Base-by-base conservation (phyloP, 768 basidiomycete genomes). In the Rhodotorula paludigena region DNA sequence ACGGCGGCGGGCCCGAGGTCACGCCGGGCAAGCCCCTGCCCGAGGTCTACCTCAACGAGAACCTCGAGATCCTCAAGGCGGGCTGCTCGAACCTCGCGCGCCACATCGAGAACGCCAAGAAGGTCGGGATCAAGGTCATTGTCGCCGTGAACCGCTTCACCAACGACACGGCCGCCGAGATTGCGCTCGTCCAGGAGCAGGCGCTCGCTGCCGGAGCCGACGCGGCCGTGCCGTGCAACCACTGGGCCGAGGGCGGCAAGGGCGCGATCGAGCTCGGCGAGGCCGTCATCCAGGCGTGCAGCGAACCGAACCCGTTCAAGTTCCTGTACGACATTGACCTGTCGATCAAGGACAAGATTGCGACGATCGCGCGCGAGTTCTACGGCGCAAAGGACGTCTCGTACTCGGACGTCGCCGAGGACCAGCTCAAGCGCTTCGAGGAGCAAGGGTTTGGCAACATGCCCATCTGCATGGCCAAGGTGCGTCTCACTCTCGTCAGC, bases 1-100 rank as follows among this genome's bases (percentile, higher is more conserved):
- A 99, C 77, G 94, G 94, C 49, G 94, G 94, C 67, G 96, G 89
- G 66, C 94, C 94, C 10, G 92, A 96, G 33, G 93, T 98, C 60
- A 89, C 89, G 4, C 94, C 94, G 35, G 94, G 94, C 57, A 97
- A 96, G 78, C 85, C 93, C 32, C 84, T 98, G 48, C 88, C 89
- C 72, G 90, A 90, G 54, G 92, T 90, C 49, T 99, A 99, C 79
- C 90, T 89, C 67, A 88, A 89, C 77, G 94, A 98, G 81, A 86
- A 97, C 77, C 83, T 97, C 57, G 87, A 87, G 66, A 89, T 86
- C 18, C 86, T 99, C 61, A 86, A 86, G 78, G 88, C 89, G 77
- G 94, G 94, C 44, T 92, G 89, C 81, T 86, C 89, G 80, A 99
- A 99, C 81, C 80, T 99, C 74, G 84, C 85, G 71, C 90, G 87